Evolutionary conservation across 2,329 filamentous ascomycete species (phyloP).

Genomic region (Pestalotiopsis sp.): DNA sequence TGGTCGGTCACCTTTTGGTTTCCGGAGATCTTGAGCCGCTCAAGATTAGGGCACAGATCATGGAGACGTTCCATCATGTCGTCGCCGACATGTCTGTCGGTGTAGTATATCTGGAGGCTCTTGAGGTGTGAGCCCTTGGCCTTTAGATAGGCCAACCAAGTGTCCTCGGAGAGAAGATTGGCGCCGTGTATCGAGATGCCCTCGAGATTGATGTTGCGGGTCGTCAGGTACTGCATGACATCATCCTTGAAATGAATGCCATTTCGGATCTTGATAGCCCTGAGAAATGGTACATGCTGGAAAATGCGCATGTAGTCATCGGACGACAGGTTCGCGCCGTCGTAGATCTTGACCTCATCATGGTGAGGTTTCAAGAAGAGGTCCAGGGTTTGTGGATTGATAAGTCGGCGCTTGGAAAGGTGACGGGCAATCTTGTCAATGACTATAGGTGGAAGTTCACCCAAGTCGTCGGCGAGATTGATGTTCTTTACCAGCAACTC

Average conservation of each 20-base stretch:
- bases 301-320: constrained; percentile 84
- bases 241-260: constrained; percentile 91
- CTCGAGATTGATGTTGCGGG: constrained; percentile 69
- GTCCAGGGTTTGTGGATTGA: constrained; percentile 55
- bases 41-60: constrained; percentile 67
- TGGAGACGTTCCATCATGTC: constrained; percentile 66
- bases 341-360: constrained; percentile 58
- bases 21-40: constrained; percentile 77
- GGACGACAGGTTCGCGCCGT: constrained; percentile 65
- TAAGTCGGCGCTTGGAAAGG: constrained; percentile 61
- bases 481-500: constrained; percentile 66
- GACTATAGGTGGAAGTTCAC: constrained; percentile 56
- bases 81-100: constrained; percentile 81
- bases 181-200: constrained; percentile 80
- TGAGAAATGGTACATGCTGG: constrained; percentile 70
- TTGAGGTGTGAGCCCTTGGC: constrained; percentile 67
- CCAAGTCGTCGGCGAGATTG: constrained; percentile 63
- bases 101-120: constrained; percentile 77
- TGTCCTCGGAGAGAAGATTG: constrained; percentile 77
- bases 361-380: constrained; percentile 58
- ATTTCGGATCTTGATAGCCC: constrained; percentile 75
- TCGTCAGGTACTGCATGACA: constrained; percentile 79
- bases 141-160: constrained; percentile 73
- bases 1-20: constrained; percentile 73
- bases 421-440: constrained; percentile 63